Evolutionary conservation across 192 early-diverging fungal species (phyloP), one percentile per base, ranked within the genome.

Genomic region (Coemansia sp.): DNA sequence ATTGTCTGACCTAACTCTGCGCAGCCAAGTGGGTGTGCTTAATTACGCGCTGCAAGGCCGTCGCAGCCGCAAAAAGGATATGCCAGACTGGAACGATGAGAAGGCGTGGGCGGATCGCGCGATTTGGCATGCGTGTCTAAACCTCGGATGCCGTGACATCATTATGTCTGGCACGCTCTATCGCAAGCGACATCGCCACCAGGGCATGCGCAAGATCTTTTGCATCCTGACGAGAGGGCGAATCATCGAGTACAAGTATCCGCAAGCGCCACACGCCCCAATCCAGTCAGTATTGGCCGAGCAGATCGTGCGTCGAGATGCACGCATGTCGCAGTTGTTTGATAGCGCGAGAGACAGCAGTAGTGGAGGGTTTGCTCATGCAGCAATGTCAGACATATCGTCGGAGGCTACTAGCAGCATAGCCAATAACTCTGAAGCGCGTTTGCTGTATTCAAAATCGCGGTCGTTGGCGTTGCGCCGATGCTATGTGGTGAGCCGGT

Each of bases 401-500:
- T 59, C 58, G n/a, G 58, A 59, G 34, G 58, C 64, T 13, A 16
- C 64, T 18, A 40, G 18, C 22, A 67, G 11, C 35, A 49, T 52
- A 15, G 49, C 62, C 2, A 63, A 63, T 40, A 60, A 66, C 50
- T 59, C 75, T 8, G 41, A 65, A 6, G 67, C 67, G 13, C 60
- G 63, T 10, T 50, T 82, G 40, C 44, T 76, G 15, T 73, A 76
- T 38, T 32, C 61, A 15, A 61, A 59, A 18, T 64, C 71, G 41
- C 74, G 79, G 32, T 59, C 74, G 29, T 39, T 82, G 65, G 65
- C 79, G 3, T 32, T 82, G 62, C 70, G 68, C 15, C 71, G 65
- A 55, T 82, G 79, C 65, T 82, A 82, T 45, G 79, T 82, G 61
- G 65, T 82, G 47, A 82, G 79, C 39, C 70, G 79, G 34, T 71